Base-by-base conservation (phyloP, 2,329 filamentous ascomycete genomes). In the Acephala macrosclerotiorum region DNA sequence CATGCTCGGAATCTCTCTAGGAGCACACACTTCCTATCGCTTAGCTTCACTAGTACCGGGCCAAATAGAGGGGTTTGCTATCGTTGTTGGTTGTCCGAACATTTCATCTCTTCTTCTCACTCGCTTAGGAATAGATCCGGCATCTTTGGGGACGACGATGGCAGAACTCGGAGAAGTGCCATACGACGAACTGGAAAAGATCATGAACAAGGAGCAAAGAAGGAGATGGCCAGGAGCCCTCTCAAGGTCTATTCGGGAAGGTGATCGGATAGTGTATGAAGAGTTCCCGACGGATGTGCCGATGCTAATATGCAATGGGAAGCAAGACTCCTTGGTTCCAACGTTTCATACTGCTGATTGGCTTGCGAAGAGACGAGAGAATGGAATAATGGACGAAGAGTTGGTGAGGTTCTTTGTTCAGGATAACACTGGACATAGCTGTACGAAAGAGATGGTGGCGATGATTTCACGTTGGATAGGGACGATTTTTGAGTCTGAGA, bases 381-480 rank as follows among this genome's bases (percentile, higher is more conserved):
- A 53, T 53, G 26, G 7, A 7, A n/a, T 59, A 7, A 14, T 36
- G 6, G 47, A 58, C 8, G 38, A 58, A 9, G 38, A 33, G 25
- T 66, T 60, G 12, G 45, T 66, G 20, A 57, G 66, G 40, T 67
- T 69, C 35, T 70, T 70, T 40, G 60, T 69, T 6, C 68, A 70
- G 55, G 68, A 69, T 1, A 70, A 70, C 62, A 69, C 64, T 12
- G 68, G 66, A 45, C 66, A 70, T 40, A 67, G 62, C 47, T 70
- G 68, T 60, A 69, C 66, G 11, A 66, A 67, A 36, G 65, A 67
- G 36, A 70, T 70, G 68, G 68, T 70, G 7, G 60, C 55, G 20
- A 64, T 57, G 60, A 67, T 70, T 63, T 55, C 62, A 33, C 62
- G 14, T 11, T 69, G 67, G 68, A 20, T 70, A 22, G 58, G 65